Conservation (phyloP, 257 asterid genomes). For the Paulownia fortunei region DNA sequence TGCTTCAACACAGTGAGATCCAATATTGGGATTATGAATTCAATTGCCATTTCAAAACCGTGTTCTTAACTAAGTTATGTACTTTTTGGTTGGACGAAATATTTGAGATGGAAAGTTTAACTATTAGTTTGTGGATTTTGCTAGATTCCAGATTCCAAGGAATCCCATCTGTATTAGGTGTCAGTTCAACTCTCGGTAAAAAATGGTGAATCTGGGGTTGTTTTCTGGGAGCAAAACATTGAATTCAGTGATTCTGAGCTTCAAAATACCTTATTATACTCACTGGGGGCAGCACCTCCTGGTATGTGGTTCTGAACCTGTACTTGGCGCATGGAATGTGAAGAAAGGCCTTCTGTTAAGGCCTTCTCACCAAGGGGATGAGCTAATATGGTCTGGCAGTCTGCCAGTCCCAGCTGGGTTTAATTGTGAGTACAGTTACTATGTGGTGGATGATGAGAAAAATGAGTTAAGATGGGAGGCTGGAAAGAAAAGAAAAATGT, state of each 20-base stretch:
- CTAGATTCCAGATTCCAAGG: constrained; percentile 24
- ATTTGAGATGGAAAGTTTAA: not conserved
- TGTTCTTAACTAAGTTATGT: not conserved
- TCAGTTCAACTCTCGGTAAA: constrained; percentile 17
- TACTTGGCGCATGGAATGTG: constrained; percentile 91
- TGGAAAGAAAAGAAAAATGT: constrained; percentile 77
- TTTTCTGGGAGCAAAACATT: constrained; percentile 53
- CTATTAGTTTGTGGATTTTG: not conserved
- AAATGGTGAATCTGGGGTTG: constrained; percentile 70
- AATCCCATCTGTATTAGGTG: constrained; percentile 16
- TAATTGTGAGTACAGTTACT: constrained; percentile 79
- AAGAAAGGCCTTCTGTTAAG: constrained; percentile 82
- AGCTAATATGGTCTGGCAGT: constrained; percentile 85
- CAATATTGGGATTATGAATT: not conserved
- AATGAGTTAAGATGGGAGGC: constrained; percentile 79
- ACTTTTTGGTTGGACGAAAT: not conserved
- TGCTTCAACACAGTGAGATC: not conserved
- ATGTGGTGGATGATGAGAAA: constrained; percentile 82
- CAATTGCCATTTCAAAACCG: not conserved
- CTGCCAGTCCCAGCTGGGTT: constrained; percentile 64
- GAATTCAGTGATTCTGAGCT: constrained; percentile 65
- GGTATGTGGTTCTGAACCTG: constrained; percentile 85
- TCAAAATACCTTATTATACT: constrained; percentile 84
- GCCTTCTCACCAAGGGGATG: constrained; percentile 84
- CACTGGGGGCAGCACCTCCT: constrained; percentile 92